Conservation (phyloP, 2,329 filamentous ascomycete species). For the Ambrosiella beaveri region DNA sequence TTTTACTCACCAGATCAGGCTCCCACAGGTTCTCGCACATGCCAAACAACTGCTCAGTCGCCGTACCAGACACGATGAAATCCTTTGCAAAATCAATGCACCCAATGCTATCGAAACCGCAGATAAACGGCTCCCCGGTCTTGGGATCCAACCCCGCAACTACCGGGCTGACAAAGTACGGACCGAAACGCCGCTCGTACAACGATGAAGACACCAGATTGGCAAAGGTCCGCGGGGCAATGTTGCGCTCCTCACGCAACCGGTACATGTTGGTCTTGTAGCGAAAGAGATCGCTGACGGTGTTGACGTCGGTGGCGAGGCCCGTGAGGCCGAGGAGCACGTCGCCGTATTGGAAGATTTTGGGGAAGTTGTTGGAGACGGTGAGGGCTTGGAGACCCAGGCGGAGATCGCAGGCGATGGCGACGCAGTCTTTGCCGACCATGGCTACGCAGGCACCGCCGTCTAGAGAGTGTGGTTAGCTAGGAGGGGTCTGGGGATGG, state of each 20-base stretch:
- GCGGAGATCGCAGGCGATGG: constrained; percentile 96
- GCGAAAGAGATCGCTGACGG: constrained; percentile 90
- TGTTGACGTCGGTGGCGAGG: constrained; percentile 86
- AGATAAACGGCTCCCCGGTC: constrained; percentile 90
- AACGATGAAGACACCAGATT: constrained; percentile 83
- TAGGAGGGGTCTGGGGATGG: not conserved
- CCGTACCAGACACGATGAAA: constrained; percentile 94
- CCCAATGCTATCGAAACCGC: constrained; percentile 96
- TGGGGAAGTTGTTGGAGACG: constrained; percentile 99
- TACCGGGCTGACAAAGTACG: constrained; percentile 90
- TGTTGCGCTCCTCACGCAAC: constrained; percentile 90
- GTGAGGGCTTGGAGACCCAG: constrained; percentile 93
- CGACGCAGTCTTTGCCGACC: constrained; percentile 99
- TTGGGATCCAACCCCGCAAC: constrained; percentile 91
- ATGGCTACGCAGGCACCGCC: constrained; percentile 95
- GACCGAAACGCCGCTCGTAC: constrained; percentile 91
- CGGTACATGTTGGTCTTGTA: constrained; percentile 99
- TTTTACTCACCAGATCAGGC: constrained; percentile 64
- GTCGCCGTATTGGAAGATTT: constrained; percentile 95
- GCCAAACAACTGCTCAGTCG: constrained; percentile 93
- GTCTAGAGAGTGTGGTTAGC: constrained; percentile 26
- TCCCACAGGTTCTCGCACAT: constrained; percentile 98
- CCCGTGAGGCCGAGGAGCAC: constrained; percentile 92
- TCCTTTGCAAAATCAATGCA: constrained; percentile 99
- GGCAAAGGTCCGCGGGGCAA: constrained; percentile 85